These are phyloP conservation scores for Geotrichum australiense DNA, from an alignment of 1,139 yeast genomes.

Conservation along the genomic window DNA sequence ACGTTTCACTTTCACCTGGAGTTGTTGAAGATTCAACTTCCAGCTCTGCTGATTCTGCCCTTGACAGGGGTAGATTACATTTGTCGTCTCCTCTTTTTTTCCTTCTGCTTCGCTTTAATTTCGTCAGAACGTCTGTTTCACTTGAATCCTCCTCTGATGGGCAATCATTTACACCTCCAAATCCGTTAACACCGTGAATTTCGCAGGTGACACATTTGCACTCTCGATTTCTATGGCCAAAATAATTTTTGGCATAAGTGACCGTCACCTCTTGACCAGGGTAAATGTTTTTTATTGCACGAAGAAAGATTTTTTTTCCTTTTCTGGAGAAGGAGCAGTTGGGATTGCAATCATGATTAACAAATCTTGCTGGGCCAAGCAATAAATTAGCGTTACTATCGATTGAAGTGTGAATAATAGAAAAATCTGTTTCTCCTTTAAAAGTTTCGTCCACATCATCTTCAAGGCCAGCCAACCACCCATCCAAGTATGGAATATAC, in stretches of 20 bases:
- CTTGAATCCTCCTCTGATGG: conserved; percentile 11
- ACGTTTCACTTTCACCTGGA: conserved; percentile 6
- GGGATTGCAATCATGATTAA: conserved; percentile 43
- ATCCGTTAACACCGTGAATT: conserved; percentile 19
- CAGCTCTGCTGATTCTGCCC: background rate
- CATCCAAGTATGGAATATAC: conserved; percentile 33
- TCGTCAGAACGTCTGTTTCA: conserved; percentile 18
- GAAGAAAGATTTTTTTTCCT: conserved; percentile 31
- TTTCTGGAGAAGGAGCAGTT: conserved; percentile 38
- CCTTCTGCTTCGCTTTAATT: conserved; percentile 12
- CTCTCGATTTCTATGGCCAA: conserved; percentile 39
- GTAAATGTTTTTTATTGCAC: conserved; percentile 33
- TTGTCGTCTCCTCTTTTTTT: conserved; percentile 23
- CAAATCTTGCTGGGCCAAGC: conserved; percentile 45
- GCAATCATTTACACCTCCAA: conserved; percentile 6
- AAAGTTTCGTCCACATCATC: conserved; percentile 34
- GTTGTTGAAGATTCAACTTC: conserved; percentile 1
- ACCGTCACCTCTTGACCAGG: conserved; percentile 45
- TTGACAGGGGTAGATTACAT: conserved; percentile 19
- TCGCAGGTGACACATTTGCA: conserved; percentile 44
- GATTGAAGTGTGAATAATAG: conserved; percentile 35
- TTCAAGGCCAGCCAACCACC: conserved; percentile 37
- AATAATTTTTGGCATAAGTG: conserved; percentile 38
- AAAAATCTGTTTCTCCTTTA: conserved; percentile 36
- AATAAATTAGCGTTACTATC: conserved; percentile 36